Percentiles rank a stretch among this genome's conserved stretches.
Evolutionary conservation across 176 grass and related monocot genomes (phyloP).

Genomic region (Cenchrus fungigraminus): DNA sequence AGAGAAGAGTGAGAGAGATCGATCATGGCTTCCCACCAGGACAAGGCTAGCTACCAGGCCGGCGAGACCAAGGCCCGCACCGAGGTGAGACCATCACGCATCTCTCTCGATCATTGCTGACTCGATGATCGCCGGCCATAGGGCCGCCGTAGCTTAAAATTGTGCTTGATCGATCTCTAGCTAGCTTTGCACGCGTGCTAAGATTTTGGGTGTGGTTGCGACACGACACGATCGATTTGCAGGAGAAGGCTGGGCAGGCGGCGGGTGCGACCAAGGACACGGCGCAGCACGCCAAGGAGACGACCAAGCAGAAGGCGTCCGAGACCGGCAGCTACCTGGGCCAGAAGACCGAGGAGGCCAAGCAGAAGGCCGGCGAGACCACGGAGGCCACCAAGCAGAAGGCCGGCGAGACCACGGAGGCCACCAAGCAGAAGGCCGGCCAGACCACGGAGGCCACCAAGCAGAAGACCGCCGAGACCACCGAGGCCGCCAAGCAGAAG

Average conservation of each 20-base stretch:
- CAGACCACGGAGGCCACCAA: slow-evolving; percentile 51
- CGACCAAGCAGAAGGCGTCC: slow-evolving; percentile 55
- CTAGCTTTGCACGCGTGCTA: not conserved
- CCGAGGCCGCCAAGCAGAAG: slow-evolving; percentile 39
- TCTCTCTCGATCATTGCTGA: too few relatives aligned
- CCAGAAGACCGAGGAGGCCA: slow-evolving; percentile 28
- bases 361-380: slow-evolving; percentile 43
- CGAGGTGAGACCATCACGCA: slow-evolving; percentile 52
- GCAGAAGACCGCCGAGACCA: slow-evolving; percentile 48
- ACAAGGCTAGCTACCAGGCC: slow-evolving; percentile 54
- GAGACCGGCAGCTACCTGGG: slow-evolving; percentile 27
- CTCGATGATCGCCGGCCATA: not conserved
- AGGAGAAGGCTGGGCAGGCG: slow-evolving; percentile 44
- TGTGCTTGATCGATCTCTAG: too few relatives aligned
- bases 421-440: slow-evolving; percentile 24
- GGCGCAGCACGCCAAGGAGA: slow-evolving; percentile 35
- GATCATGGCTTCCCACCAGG: slow-evolving; percentile 67
- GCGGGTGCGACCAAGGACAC: slow-evolving; percentile 34
- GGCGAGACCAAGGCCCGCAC: slow-evolving; percentile 72
- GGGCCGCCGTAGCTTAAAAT: not conserved
- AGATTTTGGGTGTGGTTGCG: not conserved
- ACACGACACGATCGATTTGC: not conserved
- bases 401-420: slow-evolving; percentile 30
- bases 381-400: slow-evolving; percentile 36
- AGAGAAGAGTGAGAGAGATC: not conserved